phyloP scores from a whole-genome alignment of 2,329 filamentous ascomycete species.

The Neofusicoccum cordaticola region DNA sequence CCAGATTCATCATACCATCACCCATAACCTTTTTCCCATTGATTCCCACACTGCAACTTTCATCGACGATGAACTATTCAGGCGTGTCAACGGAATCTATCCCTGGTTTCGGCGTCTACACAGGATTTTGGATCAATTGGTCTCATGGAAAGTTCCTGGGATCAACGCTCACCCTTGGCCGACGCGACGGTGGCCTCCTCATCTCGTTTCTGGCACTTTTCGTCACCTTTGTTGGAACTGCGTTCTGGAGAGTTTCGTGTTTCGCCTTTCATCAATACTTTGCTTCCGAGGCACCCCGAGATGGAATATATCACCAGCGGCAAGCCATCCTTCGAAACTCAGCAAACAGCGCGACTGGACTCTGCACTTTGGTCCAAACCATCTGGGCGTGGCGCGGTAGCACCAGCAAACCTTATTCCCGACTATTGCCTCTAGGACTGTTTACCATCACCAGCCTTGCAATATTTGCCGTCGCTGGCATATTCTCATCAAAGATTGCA shows the following conservation, averaged over 20 bases:
- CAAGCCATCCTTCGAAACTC: slow-evolving; percentile 19
- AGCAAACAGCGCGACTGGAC: neutral
- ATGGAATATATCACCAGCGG: slow-evolving; percentile 26
- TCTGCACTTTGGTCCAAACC: neutral
- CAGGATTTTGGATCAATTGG: slow-evolving; percentile 36
- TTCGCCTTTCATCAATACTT: slow-evolving; percentile 23
- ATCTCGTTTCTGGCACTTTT: slow-evolving; percentile 37
- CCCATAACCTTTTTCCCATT: no score
- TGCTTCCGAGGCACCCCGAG: slow-evolving; percentile 21
- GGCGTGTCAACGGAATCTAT: no score
- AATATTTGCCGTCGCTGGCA: slow-evolving; percentile 27
- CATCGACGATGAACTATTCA: no score
- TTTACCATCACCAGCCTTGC: neutral
- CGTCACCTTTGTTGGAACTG: slow-evolving; percentile 23
- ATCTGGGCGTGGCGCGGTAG: slow-evolving; percentile 5
- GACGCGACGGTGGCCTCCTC: slow-evolving; percentile 30
- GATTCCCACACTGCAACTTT: no score
- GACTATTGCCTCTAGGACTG: neutral
- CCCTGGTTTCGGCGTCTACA: slow-evolving; percentile 19
- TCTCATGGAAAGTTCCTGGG: slow-evolving; percentile 30
- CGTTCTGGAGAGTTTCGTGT: slow-evolving; percentile 24
- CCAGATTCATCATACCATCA: no score
- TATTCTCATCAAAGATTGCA: slow-evolving; percentile 35
- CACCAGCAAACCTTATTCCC: neutral
- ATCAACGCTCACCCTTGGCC: slow-evolving; percentile 31